Base-by-base conservation (phyloP, 2,329 filamentous ascomycete genomes). In the Dryadomyces quercus-mongolicae region DNA sequence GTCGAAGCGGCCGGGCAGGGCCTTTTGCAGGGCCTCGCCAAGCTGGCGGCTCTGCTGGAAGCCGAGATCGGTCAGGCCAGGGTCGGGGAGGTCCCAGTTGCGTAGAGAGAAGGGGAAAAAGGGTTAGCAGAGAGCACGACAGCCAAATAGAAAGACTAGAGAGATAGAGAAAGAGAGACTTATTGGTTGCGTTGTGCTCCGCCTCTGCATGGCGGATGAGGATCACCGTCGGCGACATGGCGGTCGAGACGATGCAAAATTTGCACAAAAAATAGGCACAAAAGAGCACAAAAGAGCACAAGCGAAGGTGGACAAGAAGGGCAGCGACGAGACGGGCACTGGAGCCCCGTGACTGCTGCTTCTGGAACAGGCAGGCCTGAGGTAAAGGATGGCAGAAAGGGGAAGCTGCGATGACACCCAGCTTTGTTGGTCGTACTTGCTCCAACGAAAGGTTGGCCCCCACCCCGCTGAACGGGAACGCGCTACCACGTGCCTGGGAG, bases 191-290 rank as follows among this genome's bases (percentile, higher is more conserved):
- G 56, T 81, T 81, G 64, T 81, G 78, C n/a, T 72, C 63, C 9
- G 74, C 78, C 68, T 97, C 88, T 16, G 88, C 92, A 75, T 97
- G 92, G 61, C 92, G 86, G 63, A 96, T 84, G 63, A 97, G 75
- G 60, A 97, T 86, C 56, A 96, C 62, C 0, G 71, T 78, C 1
- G 76, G 77, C 52, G 77, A 63, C 77, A 81, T 80, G 3, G 21
- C 12, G 34, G 34, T 21, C 9, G 9, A 48, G 18, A 18, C 7
- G 16, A 21, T 49, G 25, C 16, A 38, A 36, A 36, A n/a, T 21
- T n/a, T 43, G 7, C 16, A 9, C 13, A 20, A 13, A 49, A 13
- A 25, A 15, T 5, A 2, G 31, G 18, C 9, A 9, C n/a, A 43
- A 54, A 2, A 49, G n/a, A n/a, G 34, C 9, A 47, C 22, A 53